Evolutionary conservation across 2,329 filamentous ascomycete species (phyloP), one percentile per base, ranked within the genome.

Genomic region (Furcasterigmium sp.): DNA sequence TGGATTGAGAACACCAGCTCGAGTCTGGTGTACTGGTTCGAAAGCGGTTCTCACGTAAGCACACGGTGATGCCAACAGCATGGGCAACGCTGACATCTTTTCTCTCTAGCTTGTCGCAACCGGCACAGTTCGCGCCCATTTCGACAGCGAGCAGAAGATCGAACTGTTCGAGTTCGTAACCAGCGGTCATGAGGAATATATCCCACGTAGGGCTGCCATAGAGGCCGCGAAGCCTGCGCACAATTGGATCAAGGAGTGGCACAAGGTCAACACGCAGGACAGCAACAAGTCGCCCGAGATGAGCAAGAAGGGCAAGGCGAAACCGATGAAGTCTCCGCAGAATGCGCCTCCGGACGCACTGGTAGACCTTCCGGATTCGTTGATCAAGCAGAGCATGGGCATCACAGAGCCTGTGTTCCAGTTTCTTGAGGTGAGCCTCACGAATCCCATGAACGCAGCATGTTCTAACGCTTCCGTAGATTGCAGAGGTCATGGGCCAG

Each of bases 1-100:
- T 83, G 83, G 53, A 84, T 96, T 18, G 85, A 88, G 53, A 89
- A 87, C 56, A 69, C 70, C 19, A 86, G 82, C 55, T 82, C 89
- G 20, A 93, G 82, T 56, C 80, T 97, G 45, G 84, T 93, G 5
- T 94, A 95, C 60, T 94, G 87, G 79, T 96, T 91, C 57, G 80
- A 86, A 41, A 88, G 85, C 49, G 85, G 84, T 41, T 86, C 85
- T 47, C 89, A 93, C 59, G 87, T 91, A 73, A 64, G 80, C 72
- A 37, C n/a, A 28, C 28, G 13, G 26, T 26, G 39, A 38, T 11
- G 25, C 32, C 28, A 20, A 10, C 8, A 15, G 30, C 21, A 38
- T 32, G 20, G 15, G n/a, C 26, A 9, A 21, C 42, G 37, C 58
- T 69, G 44, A 68, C 11, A n/a, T n/a, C n/a, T n/a, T n/a, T n/a